A percentile compares a stretch with the other conserved stretches of the same genome.
These are phyloP conservation scores for Naganishia kalamii DNA, from an alignment of 768 basidiomycete species.

Conservation along the genomic window DNA sequence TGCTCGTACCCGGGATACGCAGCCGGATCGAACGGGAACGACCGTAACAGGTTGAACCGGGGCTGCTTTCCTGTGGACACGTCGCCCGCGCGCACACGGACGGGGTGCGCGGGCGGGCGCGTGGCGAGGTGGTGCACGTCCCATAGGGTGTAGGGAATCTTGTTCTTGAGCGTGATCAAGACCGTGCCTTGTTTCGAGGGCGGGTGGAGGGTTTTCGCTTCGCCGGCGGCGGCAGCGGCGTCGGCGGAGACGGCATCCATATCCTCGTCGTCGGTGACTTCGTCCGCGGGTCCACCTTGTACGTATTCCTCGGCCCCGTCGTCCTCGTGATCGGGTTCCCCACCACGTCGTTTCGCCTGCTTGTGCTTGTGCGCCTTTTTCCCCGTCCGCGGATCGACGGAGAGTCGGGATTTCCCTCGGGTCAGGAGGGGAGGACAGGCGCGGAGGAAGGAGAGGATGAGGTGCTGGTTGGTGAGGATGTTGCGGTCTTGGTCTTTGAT, in stretches of 20 bases:
- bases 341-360: conserved; percentile 30
- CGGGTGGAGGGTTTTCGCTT: conserved; percentile 22
- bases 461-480: conserved; percentile 76
- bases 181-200: conserved; percentile 60
- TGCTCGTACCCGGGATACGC: conserved; percentile 83
- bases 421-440: conserved; percentile 61
- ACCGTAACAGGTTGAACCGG: conserved; percentile 63
- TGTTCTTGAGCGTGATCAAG: conserved; percentile 79
- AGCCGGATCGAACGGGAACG: conserved; percentile 67
- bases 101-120: conserved; percentile 54
- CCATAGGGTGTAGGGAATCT: conserved; percentile 82
- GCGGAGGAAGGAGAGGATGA: conserved; percentile 74
- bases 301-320: conserved; percentile 13
- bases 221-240: background rate
- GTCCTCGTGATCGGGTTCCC: background rate
- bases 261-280: conserved; percentile 40
- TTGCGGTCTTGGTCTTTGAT: conserved; percentile 91
- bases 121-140: conserved; percentile 47
- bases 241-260: conserved; percentile 27
- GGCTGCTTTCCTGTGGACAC: conserved; percentile 53
- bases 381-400: background rate
- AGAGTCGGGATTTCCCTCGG: conserved; percentile 55
- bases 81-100: conserved; percentile 56
- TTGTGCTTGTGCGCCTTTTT: conserved; percentile 16
- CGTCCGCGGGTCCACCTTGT: conserved; percentile 50